A percentile compares a stretch with the other conserved stretches of the same genome.
Conservation (phyloP, 2,329 filamentous ascomycete species). For the Albifimbria verrucaria region DNA sequence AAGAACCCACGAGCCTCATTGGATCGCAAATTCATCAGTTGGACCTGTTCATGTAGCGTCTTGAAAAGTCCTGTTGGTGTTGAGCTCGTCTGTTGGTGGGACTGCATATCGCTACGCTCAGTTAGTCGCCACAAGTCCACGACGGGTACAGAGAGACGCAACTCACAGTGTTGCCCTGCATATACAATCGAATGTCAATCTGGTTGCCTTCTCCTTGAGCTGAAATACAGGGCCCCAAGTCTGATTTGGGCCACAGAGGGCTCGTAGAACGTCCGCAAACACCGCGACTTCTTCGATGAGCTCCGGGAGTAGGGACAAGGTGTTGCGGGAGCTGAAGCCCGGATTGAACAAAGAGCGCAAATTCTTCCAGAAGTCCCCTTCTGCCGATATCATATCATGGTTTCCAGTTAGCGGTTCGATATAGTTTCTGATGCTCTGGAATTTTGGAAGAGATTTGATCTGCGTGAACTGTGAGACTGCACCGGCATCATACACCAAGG, state of each 20-base stretch:
- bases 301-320: slow-evolving; percentile 30
- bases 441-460: slow-evolving; percentile 15
- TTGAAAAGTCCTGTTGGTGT: neutral
- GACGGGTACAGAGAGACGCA: neutral
- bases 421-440: slow-evolving; percentile 22
- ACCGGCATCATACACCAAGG: slow-evolving; percentile 14
- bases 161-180: slow-evolving; percentile 29
- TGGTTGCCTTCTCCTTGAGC: slow-evolving; percentile 31
- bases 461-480: slow-evolving; percentile 17
- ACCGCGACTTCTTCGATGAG: slow-evolving; percentile 33
- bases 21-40: too few relatives aligned
- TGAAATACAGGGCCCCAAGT: slow-evolving; percentile 17
- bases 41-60: slow-evolving; percentile 6
- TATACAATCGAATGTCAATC: slow-evolving; percentile 39
- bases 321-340: slow-evolving; percentile 33
- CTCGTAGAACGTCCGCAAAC: slow-evolving; percentile 23
- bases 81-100: neutral
- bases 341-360: slow-evolving; percentile 31
- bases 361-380: slow-evolving; percentile 23
- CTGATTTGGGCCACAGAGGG: slow-evolving; percentile 6
- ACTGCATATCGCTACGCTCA: neutral
- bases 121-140: neutral
- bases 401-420: slow-evolving; percentile 26
- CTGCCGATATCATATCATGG: slow-evolving; percentile 26
- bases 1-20: slow-evolving; percentile 2